These are phyloP conservation scores for Schizonepeta tenuifolia DNA, from an alignment of 257 asterid species.

Conservation along the genomic window DNA sequence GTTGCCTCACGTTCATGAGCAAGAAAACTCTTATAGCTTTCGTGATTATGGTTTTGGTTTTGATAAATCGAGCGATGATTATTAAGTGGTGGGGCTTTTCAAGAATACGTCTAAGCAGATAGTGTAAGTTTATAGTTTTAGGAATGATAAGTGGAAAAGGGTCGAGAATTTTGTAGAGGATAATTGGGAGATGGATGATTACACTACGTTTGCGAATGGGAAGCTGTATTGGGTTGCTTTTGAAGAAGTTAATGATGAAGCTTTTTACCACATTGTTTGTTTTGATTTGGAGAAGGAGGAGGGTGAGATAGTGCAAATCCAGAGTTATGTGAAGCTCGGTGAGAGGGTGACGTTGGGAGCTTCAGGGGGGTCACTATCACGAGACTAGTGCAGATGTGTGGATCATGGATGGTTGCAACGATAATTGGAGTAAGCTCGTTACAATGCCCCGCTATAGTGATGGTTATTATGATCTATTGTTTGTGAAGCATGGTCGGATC, in stretches of 20 bases:
- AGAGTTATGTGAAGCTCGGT: conserved; percentile 34
- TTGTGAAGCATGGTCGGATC: conserved; percentile 44
- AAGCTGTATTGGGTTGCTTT: conserved; percentile 58
- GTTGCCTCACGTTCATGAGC: conserved; percentile 45
- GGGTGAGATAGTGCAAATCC: conserved; percentile 41
- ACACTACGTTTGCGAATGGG: conserved; percentile 47
- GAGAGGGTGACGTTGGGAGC: conserved; percentile 37
- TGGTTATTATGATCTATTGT: conserved; percentile 30
- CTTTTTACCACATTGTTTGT: conserved; percentile 43
- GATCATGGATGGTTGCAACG: conserved; percentile 46
- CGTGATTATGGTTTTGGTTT: conserved; percentile 56
- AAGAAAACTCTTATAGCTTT: neutral
- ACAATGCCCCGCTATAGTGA: conserved; percentile 36
- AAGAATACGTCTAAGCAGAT: conserved; percentile 25
- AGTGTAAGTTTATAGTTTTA: conserved; percentile 54
- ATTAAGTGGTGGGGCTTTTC: conserved; percentile 59
- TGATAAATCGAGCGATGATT: conserved; percentile 51
- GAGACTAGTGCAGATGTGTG: conserved; percentile 44
- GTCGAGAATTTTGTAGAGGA: conserved; percentile 21
- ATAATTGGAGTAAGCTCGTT: conserved; percentile 49
- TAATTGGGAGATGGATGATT: conserved; percentile 32
- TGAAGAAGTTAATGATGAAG: conserved; percentile 20
- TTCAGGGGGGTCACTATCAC: conserved; percentile 39
- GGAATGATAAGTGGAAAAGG: conserved; percentile 51
- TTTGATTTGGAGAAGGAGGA: conserved; percentile 54